A percentile compares a stretch with the other conserved stretches of the same genome.
Conservation (phyloP, 495 filamentous ascomycete species). For the Tuber umbilicatum region DNA sequence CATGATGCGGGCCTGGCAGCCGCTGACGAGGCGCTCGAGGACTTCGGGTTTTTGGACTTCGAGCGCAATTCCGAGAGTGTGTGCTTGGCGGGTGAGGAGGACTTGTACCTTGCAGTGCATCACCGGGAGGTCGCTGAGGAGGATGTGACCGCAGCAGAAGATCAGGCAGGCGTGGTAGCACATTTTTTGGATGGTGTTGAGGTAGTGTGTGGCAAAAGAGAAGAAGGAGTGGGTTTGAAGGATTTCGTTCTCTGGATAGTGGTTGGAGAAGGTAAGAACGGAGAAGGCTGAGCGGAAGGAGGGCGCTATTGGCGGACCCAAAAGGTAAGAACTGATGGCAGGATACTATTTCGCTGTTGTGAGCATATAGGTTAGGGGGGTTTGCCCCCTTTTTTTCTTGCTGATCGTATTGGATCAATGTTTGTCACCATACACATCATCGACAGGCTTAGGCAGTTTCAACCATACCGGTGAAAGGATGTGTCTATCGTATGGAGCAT, state of each 20-base stretch:
- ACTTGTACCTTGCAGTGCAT: not conserved
- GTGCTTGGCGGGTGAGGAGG: not conserved
- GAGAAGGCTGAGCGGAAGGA: not conserved
- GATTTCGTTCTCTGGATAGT: not conserved
- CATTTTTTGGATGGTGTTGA: not conserved
- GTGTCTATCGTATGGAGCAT: not conserved
- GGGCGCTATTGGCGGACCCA: not conserved
- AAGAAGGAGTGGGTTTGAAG: not conserved
- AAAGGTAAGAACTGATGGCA: not conserved
- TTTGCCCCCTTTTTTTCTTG: not conserved
- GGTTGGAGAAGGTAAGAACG: not conserved
- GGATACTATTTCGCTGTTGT: not conserved
- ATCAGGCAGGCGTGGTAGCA: not conserved
- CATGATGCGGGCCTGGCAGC: not conserved
- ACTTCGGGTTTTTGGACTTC: not conserved
- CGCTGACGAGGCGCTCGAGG: not conserved
- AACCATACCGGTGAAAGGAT: not conserved
- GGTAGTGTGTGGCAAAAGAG: not conserved
- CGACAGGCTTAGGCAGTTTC: not conserved
- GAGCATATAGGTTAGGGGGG: not conserved
- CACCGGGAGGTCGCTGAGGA: not conserved
- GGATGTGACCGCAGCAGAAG: not conserved
- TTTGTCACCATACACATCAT: not conserved
- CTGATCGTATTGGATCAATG: not conserved
- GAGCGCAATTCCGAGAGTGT: not conserved